Evolutionary conservation across 139 green algal species (phyloP), one percentile per base, ranked within the genome.

Genomic region (Chlorella sorokiniana): DNA sequence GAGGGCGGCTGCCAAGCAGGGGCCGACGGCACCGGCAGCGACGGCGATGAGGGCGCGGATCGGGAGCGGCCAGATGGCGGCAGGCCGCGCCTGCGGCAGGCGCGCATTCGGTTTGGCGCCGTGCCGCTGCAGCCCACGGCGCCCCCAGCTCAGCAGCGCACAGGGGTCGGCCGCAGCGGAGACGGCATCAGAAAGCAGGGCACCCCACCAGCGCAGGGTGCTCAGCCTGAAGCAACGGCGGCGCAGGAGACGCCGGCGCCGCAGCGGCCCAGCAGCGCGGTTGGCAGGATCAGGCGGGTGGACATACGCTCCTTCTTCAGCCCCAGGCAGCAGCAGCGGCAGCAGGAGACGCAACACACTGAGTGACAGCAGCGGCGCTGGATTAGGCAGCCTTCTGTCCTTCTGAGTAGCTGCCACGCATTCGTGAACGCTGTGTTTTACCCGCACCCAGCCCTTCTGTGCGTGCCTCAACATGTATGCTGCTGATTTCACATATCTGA

Each of bases 251-350:
- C 56, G 72, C 22, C 35, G 52, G 16, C 23, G 10, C 20, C 29
- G 69, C 59, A 29, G 75, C 59, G 45, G 59, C 69, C 22, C 7
- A 7, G 69, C 27, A 25, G 42, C 10, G 44, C 38, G 23, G 38
- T n/a, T n/a, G n/a, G n/a, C n/a, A 45, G 61, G 61, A 27, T 72
- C 11, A 71, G 31, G 62, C 76, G 75, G 62, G n/a, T 82, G 16
- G 76, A 63, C 76, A 82, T 82, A 11, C 45, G 38, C 7, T 82
- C 75, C 63, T 82, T 82, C 35, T 27, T n/a, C 4, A 48, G 69
- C 29, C 67, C 16, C 52, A 20, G 29, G 52, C 52, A 31, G 52
- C 20, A 4, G 3, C 52, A 20, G 10, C 20, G 52, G 52, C 52
- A 62, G 25, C 52, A 42, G 9, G 16, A 23, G 16, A 3, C 35